Evolutionary conservation across 768 basidiomycete species (phyloP).

Genomic region (Tulasnella sp.): DNA sequence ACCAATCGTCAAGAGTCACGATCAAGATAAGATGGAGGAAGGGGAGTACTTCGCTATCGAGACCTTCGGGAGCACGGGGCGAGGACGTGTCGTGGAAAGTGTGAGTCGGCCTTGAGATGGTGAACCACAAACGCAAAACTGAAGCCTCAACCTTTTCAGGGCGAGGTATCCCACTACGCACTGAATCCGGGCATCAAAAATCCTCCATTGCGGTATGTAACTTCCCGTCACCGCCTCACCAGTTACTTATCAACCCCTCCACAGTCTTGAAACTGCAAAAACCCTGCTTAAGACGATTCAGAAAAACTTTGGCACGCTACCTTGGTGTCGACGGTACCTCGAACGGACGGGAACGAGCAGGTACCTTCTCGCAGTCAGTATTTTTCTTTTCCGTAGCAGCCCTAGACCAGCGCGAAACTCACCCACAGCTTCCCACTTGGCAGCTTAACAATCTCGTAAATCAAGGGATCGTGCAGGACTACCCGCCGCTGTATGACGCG

Average conservation of each 20-base stretch:
- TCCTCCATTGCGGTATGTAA: background rate
- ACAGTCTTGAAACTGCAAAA: slow-evolving; percentile 78
- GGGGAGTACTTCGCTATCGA: slow-evolving; percentile 99
- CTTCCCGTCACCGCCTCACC: slow-evolving; percentile 4
- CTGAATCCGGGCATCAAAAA: slow-evolving; percentile 55
- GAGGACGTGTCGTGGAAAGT: slow-evolving; percentile 78
- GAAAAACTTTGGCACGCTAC: slow-evolving; percentile 89
- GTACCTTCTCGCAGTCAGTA: slow-evolving; percentile 78
- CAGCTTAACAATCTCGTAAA: slow-evolving; percentile 86
- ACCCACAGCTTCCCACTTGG: background rate
- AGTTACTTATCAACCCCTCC: slow-evolving; percentile 18
- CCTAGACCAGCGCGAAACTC: background rate
- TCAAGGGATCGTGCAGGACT: slow-evolving; percentile 84
- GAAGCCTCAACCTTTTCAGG: slow-evolving; percentile 43
- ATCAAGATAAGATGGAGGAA: slow-evolving; percentile 97
- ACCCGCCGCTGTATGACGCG: slow-evolving; percentile 87
- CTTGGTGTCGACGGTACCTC: slow-evolving; percentile 92
- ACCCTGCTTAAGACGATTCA: slow-evolving; percentile 82
- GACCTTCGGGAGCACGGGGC: slow-evolving; percentile 96
- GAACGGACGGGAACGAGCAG: slow-evolving; percentile 90
- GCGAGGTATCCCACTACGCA: slow-evolving; percentile 93
- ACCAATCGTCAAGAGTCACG: slow-evolving; percentile 80
- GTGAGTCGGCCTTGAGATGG: slow-evolving; percentile 40
- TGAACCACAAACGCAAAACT: background rate
- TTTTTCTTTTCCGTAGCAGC: background rate